A percentile compares a stretch with the other conserved stretches of the same genome.
Conservation (phyloP, 2,329 filamentous ascomycete species). For the Periglandula ipomoeae region DNA sequence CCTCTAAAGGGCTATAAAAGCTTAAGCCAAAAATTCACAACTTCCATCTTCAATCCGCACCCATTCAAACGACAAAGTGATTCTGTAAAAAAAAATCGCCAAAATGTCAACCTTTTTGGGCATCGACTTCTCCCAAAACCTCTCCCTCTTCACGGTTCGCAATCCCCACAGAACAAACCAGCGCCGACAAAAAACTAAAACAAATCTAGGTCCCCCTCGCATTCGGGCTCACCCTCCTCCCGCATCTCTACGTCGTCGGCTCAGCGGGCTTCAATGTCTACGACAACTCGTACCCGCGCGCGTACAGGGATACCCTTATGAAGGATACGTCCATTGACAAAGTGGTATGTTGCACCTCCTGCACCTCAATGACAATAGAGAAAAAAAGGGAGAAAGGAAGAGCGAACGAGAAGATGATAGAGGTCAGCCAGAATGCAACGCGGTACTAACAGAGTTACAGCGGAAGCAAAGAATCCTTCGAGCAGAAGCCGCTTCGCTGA, state of each 20-base stretch:
- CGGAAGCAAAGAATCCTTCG: constrained; percentile 46
- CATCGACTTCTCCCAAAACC: constrained; percentile 4
- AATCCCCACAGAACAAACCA: no score
- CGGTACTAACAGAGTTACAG: constrained; percentile 17
- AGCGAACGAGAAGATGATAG: no score
- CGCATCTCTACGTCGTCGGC: constrained; percentile 5
- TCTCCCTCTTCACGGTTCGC: constrained; percentile 11
- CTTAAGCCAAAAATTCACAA: no score
- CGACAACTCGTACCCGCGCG: constrained; percentile 30
- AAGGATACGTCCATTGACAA: constrained; percentile 23
- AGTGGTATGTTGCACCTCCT: constrained; percentile 17
- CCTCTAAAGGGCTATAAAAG: no score
- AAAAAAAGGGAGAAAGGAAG: not conserved
- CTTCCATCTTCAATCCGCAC: no score
- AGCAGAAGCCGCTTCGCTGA: constrained; percentile 38
- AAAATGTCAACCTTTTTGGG: not conserved
- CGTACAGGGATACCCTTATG: constrained; percentile 20
- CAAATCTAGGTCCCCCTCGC: constrained; percentile 28
- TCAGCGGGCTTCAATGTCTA: constrained; percentile 19
- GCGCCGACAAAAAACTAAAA: no score
- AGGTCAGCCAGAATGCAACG: no score
- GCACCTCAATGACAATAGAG: not conserved
- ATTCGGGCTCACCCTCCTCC: constrained; percentile 4
- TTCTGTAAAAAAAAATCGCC: no score
- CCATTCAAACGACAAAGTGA: no score